Percentiles rank a stretch among this genome's conserved stretches.
Conservation (phyloP, 768 basidiomycete species). For the Xerocomellus intermedius region DNA sequence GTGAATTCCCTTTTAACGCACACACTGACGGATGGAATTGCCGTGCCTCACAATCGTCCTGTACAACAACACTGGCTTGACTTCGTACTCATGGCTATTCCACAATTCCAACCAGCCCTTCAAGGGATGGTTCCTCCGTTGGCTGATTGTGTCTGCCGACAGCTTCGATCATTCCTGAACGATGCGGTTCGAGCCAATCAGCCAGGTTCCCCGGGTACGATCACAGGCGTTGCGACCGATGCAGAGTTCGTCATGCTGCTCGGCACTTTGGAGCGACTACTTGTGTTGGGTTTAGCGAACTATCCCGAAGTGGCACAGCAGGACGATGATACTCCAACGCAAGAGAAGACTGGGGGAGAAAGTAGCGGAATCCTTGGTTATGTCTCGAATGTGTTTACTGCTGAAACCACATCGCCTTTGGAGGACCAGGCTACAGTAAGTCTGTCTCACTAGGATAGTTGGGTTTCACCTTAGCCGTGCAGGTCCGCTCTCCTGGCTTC, state of each 20-base stretch:
- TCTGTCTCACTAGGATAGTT: slow-evolving; percentile 6
- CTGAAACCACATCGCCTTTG: slow-evolving; percentile 50
- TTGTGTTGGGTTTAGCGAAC: slow-evolving; percentile 69
- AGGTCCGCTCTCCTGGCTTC: slow-evolving; percentile 72
- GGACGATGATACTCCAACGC: slow-evolving; percentile 53
- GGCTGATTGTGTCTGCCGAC: slow-evolving; percentile 75
- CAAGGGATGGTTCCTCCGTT: slow-evolving; percentile 69
- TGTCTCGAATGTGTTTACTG: slow-evolving; percentile 88
- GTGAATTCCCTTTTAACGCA: slow-evolving; percentile 74
- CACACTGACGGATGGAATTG: slow-evolving; percentile 79
- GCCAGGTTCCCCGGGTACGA: slow-evolving; percentile 39
- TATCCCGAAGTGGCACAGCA: slow-evolving; percentile 45
- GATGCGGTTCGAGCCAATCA: slow-evolving; percentile 51
- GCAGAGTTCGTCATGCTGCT: slow-evolving; percentile 83
- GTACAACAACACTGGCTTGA: slow-evolving; percentile 96
- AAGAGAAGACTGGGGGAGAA: slow-evolving; percentile 54
- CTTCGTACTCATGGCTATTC: slow-evolving; percentile 88
- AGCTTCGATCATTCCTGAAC: slow-evolving; percentile 54
- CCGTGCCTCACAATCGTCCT: slow-evolving; percentile 64
- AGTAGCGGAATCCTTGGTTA: slow-evolving; percentile 78
- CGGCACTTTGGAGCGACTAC: slow-evolving; percentile 78
- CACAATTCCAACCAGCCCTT: slow-evolving; percentile 75
- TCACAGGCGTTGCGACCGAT: slow-evolving; percentile 60
- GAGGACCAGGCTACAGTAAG: slow-evolving; percentile 63
- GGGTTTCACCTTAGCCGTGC: slow-evolving; percentile 2